phyloP scores from a whole-genome alignment of 169 alveolate genomes.

The Ichthyophthirius multifiliis region DNA sequence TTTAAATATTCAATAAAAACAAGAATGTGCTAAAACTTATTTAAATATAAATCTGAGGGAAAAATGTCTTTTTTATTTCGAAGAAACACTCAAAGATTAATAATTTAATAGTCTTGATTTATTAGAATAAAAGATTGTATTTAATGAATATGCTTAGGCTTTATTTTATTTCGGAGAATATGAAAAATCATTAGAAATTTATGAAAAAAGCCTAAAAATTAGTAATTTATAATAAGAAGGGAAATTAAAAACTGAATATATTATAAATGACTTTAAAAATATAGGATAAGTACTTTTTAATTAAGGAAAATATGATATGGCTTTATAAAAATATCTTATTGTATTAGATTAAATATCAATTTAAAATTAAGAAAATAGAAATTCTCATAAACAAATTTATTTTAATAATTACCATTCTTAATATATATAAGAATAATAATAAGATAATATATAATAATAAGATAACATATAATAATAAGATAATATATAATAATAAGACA shows the following conservation, averaged over 20 bases:
- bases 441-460: no score
- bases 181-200: background rate
- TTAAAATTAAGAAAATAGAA: no score
- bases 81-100: background rate
- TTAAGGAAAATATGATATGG: background rate
- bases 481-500: no score
- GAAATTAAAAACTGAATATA: background rate
- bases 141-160: background rate
- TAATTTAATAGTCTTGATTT: background rate
- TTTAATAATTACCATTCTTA: no score
- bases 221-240: background rate
- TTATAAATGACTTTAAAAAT: background rate
- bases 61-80: background rate
- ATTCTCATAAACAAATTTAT: no score
- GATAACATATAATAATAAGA: no score
- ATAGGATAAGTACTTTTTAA: background rate
- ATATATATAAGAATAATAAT: no score
- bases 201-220: background rate
- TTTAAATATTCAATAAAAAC: background rate
- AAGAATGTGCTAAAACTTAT: background rate
- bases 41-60: background rate
- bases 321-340: background rate
- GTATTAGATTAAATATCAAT: background rate
- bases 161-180: background rate
- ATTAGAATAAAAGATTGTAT: background rate